Evolutionary conservation across 495 filamentous ascomycete species (phyloP).

Genomic region (Hypoxylon trugodes): DNA sequence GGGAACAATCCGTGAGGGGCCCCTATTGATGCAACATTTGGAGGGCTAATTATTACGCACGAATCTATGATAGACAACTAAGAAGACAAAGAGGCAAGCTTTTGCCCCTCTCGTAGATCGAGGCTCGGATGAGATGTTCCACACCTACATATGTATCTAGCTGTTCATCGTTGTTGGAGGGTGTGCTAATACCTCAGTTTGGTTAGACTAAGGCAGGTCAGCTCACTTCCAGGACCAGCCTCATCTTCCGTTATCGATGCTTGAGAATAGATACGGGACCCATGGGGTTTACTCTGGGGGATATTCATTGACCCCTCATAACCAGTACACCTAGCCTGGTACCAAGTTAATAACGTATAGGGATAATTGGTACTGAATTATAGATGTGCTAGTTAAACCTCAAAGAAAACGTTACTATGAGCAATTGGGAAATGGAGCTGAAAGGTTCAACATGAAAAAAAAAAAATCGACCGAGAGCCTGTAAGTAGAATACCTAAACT

Average conservation of each 20-base stretch:
- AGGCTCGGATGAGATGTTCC: slow-evolving; percentile 20
- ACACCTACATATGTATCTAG: slow-evolving; percentile 9
- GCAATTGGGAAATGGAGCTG: slow-evolving; percentile 6
- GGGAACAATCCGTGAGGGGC: slow-evolving; percentile 2
- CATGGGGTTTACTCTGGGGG: neutral
- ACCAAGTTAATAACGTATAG: too few relatives aligned
- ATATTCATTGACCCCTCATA: too few relatives aligned
- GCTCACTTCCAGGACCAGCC: slow-evolving; percentile 24
- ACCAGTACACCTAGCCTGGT: neutral
- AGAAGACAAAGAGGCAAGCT: slow-evolving; percentile 25
- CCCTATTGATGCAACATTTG: slow-evolving; percentile 9
- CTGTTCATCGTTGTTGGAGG: slow-evolving; percentile 1
- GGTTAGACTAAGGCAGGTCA: slow-evolving; percentile 20
- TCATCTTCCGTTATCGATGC: slow-evolving; percentile 11
- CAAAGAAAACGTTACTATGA: neutral
- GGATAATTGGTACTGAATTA: too few relatives aligned
- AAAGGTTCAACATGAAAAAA: neutral
- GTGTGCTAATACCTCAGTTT: slow-evolving; percentile 7
- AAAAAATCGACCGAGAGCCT: slow-evolving; percentile 9
- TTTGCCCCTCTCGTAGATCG: slow-evolving; percentile 17
- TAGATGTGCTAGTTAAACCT: too few relatives aligned
- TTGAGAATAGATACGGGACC: neutral
- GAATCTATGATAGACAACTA: slow-evolving; percentile 1
- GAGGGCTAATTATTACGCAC: slow-evolving; percentile 4
- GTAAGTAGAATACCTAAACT: slow-evolving; percentile 7